These are phyloP conservation scores for Clausena lansium DNA, from an alignment of 345 rosid species.

Conservation along the genomic window DNA sequence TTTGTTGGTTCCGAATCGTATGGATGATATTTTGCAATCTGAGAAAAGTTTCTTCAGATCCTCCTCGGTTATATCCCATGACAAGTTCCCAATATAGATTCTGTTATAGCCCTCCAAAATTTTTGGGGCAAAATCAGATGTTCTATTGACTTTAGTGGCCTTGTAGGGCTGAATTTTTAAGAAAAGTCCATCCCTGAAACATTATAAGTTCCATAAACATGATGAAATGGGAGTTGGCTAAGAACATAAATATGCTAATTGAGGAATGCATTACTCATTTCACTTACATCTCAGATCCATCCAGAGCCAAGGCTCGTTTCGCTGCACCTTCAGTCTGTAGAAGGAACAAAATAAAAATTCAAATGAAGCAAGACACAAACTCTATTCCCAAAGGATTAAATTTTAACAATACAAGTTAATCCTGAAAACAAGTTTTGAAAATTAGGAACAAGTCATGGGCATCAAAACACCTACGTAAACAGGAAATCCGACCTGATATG, in stretches of 20 bases:
- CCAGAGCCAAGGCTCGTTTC: conserved; percentile 70
- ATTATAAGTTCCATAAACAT: conserved; percentile 19
- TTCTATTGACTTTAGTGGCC: conserved; percentile 36
- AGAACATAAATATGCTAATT: not conserved
- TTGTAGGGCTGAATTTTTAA: conserved; percentile 80
- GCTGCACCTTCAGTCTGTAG: conserved; percentile 77
- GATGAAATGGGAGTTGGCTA: not conserved
- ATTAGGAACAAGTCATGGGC: not conserved
- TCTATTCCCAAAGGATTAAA: not conserved
- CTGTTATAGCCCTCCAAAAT: conserved; percentile 85
- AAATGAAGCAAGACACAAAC: not conserved
- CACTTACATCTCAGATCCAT: conserved; percentile 82
- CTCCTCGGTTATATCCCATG: conserved; percentile 85
- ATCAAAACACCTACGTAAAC: not conserved
- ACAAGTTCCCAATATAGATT: conserved; percentile 75
- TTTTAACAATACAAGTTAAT: not conserved
- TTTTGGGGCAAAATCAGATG: conserved; percentile 53
- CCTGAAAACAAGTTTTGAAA: not conserved
- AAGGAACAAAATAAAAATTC: not conserved
- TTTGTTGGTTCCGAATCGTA: conserved; percentile 79
- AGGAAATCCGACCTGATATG: not conserved
- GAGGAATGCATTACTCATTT: conserved; percentile 1
- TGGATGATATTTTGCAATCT: conserved; percentile 59
- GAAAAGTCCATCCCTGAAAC: conserved; percentile 75
- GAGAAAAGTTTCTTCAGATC: conserved; percentile 70